These are phyloP conservation scores for Hymenoscyphus repandus DNA, from an alignment of 2,329 filamentous ascomycete genomes.

Conservation along the genomic window DNA sequence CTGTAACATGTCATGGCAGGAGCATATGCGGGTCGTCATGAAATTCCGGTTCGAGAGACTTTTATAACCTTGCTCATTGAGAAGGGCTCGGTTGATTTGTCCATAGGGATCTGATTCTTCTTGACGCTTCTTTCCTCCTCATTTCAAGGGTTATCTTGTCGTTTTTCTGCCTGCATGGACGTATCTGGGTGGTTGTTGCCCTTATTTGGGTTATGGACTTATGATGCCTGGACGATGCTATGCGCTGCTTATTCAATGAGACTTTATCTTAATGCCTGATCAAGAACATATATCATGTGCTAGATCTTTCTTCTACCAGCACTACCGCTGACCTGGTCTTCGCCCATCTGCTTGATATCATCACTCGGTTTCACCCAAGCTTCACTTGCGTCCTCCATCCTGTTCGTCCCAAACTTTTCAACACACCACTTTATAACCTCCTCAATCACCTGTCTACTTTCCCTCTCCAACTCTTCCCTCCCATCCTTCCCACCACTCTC, in stretches of 20 bases:
- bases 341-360: not conserved
- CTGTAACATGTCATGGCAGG: slow-evolving; percentile 27
- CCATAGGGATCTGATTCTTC: slow-evolving; percentile 5
- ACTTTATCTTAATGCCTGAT: slow-evolving; percentile 10
- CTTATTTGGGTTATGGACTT: slow-evolving; percentile 5
- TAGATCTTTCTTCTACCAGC: not conserved
- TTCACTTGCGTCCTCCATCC: slow-evolving; percentile 37
- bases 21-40: slow-evolving; percentile 23
- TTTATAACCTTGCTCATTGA: slow-evolving; percentile 3
- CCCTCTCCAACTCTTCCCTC: slow-evolving; percentile 23
- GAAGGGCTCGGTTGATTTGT: slow-evolving; percentile 6
- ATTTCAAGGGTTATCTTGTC: slow-evolving; percentile 9
- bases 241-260: slow-evolving; percentile 9
- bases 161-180: slow-evolving; percentile 1
- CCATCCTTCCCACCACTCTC: slow-evolving; percentile 15
- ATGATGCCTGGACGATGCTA: slow-evolving; percentile 9
- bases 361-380: slow-evolving; percentile 12
- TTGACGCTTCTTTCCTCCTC: slow-evolving; percentile 3
- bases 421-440: slow-evolving; percentile 39
- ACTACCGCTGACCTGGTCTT: not conserved
- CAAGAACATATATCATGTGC: slow-evolving; percentile 11
- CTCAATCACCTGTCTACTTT: slow-evolving; percentile 36
- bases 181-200: slow-evolving; percentile 6
- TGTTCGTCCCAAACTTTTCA: slow-evolving; percentile 38
- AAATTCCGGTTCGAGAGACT: slow-evolving; percentile 12